phyloP scores from a whole-genome alignment of 495 filamentous ascomycete species.

The Staphylotrichum tortipilum region DNA sequence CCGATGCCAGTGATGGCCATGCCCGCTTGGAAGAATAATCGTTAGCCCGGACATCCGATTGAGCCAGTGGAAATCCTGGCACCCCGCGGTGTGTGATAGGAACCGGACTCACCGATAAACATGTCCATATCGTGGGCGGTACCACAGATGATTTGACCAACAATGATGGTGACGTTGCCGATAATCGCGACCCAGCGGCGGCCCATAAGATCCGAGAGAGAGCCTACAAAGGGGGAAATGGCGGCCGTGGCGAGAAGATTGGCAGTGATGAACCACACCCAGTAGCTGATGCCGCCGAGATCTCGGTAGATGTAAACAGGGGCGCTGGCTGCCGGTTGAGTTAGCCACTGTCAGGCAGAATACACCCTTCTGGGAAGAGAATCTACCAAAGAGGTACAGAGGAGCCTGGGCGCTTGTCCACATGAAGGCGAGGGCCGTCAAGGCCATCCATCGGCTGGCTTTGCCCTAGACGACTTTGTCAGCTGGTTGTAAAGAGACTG shows the following conservation, averaged over 20 bases:
- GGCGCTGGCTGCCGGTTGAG: slow-evolving; percentile 9
- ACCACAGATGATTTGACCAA: slow-evolving; percentile 59
- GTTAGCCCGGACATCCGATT: neutral
- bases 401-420: slow-evolving; percentile 24
- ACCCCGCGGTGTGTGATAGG: no score
- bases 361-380: neutral
- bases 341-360: neutral
- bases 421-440: slow-evolving; percentile 22
- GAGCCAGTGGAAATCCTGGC: no score
- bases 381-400: slow-evolving; percentile 22
- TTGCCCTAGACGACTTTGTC: neutral
- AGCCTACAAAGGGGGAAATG: slow-evolving; percentile 65
- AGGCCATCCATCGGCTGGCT: slow-evolving; percentile 9
- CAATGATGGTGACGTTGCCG: slow-evolving; percentile 48
- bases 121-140: slow-evolving; percentile 58
- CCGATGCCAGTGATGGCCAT: slow-evolving; percentile 8
- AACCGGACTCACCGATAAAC: slow-evolving; percentile 51
- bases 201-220: slow-evolving; percentile 60
- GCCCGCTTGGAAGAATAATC: slow-evolving; percentile 13
- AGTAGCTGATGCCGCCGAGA: slow-evolving; percentile 58
- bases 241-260: slow-evolving; percentile 60
- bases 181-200: slow-evolving; percentile 58
- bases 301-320: slow-evolving; percentile 47
- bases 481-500: neutral
- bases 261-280: slow-evolving; percentile 66